Percentiles rank a stretch among this genome's conserved stretches.
Evolutionary conservation across 2,329 filamentous ascomycete species (phyloP).

Genomic region (Ascochyta pisi): DNA sequence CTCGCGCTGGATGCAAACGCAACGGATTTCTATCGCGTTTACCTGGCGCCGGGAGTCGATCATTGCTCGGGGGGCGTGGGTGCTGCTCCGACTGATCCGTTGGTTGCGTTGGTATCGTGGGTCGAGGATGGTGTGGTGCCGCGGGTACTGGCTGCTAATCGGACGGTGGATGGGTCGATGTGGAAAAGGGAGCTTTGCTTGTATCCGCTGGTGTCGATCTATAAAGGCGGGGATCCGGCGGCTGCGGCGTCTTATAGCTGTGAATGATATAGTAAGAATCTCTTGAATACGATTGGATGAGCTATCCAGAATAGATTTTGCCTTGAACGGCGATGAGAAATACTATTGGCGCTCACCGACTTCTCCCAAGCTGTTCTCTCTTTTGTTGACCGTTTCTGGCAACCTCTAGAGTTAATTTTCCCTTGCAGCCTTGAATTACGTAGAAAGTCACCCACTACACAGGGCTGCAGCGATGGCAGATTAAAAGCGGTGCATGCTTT

Average conservation of each 20-base stretch:
- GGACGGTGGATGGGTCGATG: constrained; percentile 8
- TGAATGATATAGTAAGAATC: neutral
- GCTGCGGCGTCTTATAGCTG: constrained; percentile 10
- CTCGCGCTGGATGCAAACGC: constrained; percentile 18
- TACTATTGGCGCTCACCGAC: too few relatives aligned
- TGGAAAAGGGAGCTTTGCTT: constrained; percentile 21
- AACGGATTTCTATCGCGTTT: constrained; percentile 32
- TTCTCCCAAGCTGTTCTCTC: too few relatives aligned
- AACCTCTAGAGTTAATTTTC: too few relatives aligned
- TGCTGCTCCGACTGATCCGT: constrained; percentile 40
- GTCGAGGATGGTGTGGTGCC: constrained; percentile 30
- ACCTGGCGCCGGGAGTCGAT: constrained; percentile 24
- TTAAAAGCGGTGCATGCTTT: too few relatives aligned
- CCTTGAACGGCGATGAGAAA: too few relatives aligned
- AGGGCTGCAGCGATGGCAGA: too few relatives aligned
- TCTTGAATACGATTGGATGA: too few relatives aligned
- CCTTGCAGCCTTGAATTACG: too few relatives aligned
- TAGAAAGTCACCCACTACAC: too few relatives aligned
- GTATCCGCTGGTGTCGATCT: constrained; percentile 20
- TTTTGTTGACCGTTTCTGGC: too few relatives aligned
- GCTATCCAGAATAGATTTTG: too few relatives aligned
- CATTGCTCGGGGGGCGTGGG: constrained; percentile 30
- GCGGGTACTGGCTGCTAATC: constrained; percentile 18
- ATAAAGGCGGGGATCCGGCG: constrained; percentile 16
- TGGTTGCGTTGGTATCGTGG: constrained; percentile 29